Conservation (phyloP, 2,329 filamentous ascomycete species). For the Myrmaecium sp. region DNA sequence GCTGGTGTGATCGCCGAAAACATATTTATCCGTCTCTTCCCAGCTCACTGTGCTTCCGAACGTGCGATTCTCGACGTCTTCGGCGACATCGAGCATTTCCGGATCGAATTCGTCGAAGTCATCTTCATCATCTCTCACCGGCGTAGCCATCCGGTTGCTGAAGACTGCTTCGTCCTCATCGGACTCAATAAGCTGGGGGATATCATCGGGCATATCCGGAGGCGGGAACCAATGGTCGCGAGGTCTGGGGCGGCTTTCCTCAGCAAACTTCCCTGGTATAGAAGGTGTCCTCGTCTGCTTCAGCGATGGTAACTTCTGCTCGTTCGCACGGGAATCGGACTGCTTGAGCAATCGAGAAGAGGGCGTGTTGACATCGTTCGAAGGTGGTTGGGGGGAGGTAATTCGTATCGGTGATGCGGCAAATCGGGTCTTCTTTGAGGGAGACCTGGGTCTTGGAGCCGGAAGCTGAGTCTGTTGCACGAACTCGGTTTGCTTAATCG, state of each 20-base stretch:
- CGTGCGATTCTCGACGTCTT: constrained; percentile 24
- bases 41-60: constrained; percentile 11
- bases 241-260: no score
- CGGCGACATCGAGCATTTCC: constrained; percentile 24
- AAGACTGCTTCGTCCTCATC: constrained; percentile 12
- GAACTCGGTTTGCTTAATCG: constrained; percentile 17
- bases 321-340: neutral
- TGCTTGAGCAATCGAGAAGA: constrained; percentile 4
- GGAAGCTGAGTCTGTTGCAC: constrained; percentile 15
- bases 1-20: constrained; percentile 13
- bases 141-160: constrained; percentile 10
- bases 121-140: constrained; percentile 9
- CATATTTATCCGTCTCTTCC: constrained; percentile 10
- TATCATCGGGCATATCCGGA: constrained; percentile 9
- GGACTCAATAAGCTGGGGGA: constrained; percentile 10
- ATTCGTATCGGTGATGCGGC: constrained; percentile 7
- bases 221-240: constrained; percentile 1
- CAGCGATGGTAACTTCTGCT: neutral
- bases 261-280: neutral
- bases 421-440: constrained; percentile 12
- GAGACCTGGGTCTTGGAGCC: constrained; percentile 13
- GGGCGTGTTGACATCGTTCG: constrained; percentile 2
- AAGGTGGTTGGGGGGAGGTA: constrained; percentile 7
- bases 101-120: constrained; percentile 9
- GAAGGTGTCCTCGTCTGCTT: neutral